phyloP scores from a whole-genome alignment of 352 stramenopile genomes.

The Phytophthora lateralis region DNA sequence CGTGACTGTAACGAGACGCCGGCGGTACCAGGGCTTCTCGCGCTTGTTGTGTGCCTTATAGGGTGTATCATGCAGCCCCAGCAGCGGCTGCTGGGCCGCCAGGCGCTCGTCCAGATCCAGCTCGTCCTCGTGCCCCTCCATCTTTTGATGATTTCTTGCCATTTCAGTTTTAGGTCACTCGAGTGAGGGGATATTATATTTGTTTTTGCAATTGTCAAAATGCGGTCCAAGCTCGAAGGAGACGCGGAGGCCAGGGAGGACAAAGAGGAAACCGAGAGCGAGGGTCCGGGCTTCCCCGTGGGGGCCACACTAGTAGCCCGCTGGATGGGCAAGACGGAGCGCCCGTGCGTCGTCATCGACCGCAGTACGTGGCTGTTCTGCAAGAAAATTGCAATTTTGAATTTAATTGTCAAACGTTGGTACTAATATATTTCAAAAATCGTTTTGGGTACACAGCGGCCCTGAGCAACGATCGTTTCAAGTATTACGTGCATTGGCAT shows the following conservation, averaged over 20 bases:
- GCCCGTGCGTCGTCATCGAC: constrained; percentile 83
- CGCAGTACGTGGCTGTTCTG: constrained; percentile 48
- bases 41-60: neutral
- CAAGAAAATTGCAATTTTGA: neutral
- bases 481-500: constrained; percentile 89
- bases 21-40: constrained; percentile 32
- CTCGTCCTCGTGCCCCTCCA: constrained; percentile 21
- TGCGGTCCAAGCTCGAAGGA: constrained; percentile 21
- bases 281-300: constrained; percentile 49
- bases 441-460: constrained; percentile 35
- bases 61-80: constrained; percentile 25
- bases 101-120: constrained; percentile 33
- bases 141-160: constrained; percentile 12
- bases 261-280: constrained; percentile 22
- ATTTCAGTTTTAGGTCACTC: constrained; percentile 7
- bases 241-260: constrained; percentile 13
- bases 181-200: neutral
- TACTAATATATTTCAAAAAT: constrained; percentile 13
- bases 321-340: constrained; percentile 83
- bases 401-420: constrained; percentile 15
- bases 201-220: constrained; percentile 15
- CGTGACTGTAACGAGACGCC: constrained; percentile 17
- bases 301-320: constrained; percentile 66
- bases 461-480: constrained; percentile 68
- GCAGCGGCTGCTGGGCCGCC: constrained; percentile 36